These are phyloP conservation scores for Mycosphaerella sp. DNA, from an alignment of 2,329 filamentous ascomycete genomes.

Conservation along the genomic window DNA sequence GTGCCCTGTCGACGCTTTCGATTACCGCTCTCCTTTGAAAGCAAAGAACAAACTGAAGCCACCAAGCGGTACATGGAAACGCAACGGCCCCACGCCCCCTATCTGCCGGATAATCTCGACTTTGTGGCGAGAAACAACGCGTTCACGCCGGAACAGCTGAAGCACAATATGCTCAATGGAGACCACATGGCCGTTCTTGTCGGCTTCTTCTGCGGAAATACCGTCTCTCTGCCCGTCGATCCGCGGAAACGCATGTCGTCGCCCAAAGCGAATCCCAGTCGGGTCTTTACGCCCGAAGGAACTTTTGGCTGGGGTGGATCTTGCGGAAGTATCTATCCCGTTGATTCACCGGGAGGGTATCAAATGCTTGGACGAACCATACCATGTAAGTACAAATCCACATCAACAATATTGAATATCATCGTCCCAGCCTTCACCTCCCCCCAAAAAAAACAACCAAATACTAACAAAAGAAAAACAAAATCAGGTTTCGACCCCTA, in stretches of 20 bases:
- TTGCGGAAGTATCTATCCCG: conserved; percentile 51
- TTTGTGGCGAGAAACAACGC: conserved; percentile 53
- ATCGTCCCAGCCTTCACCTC: no score
- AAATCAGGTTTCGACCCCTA: conserved; percentile 47
- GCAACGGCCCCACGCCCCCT: conserved; percentile 55
- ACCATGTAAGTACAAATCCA: conserved; percentile 3
- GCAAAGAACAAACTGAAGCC: conserved; percentile 44
- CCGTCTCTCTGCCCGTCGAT: conserved; percentile 48
- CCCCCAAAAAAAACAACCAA: no score
- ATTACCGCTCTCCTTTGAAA: conserved; percentile 41
- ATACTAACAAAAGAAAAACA: neutral
- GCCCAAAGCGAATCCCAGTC: conserved; percentile 52
- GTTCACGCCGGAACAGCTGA: conserved; percentile 44
- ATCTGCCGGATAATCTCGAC: conserved; percentile 56
- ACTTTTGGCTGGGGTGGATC: conserved; percentile 51
- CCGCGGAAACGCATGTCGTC: conserved; percentile 49
- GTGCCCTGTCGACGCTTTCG: conserved; percentile 39
- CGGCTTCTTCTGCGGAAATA: conserved; percentile 51
- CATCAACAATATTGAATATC: no score
- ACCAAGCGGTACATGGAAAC: conserved; percentile 56
- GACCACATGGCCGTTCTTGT: conserved; percentile 49
- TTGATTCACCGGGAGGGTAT: conserved; percentile 53
- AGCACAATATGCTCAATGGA: conserved; percentile 47
- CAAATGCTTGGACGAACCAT: conserved; percentile 42
- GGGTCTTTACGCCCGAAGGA: conserved; percentile 52